Evolutionary conservation across 2,329 filamentous ascomycete species (phyloP).

Genomic region (Xylaria sp.): DNA sequence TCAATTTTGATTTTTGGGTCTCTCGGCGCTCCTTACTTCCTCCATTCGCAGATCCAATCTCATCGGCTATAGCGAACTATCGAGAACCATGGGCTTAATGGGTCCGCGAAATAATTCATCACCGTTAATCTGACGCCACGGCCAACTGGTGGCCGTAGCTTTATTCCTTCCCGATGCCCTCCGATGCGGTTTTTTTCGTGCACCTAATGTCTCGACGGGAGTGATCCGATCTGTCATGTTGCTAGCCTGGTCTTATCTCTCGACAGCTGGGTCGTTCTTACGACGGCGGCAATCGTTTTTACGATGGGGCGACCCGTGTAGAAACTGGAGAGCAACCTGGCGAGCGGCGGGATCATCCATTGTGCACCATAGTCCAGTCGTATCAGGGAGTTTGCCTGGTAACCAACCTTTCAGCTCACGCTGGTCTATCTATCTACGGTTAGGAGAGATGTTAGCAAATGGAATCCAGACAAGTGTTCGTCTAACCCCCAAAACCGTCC

Average conservation of each 20-base stretch:
- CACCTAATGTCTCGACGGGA: background rate
- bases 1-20: no score
- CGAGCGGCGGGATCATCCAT: background rate
- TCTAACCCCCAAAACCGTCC: background rate
- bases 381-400: background rate
- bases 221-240: no score
- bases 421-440: background rate
- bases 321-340: background rate
- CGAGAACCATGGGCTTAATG: background rate
- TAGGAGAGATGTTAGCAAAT: background rate
- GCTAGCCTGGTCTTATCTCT: background rate
- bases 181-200: background rate
- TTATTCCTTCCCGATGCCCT: background rate
- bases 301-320: background rate
- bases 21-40: no score
- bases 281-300: background rate
- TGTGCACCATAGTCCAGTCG: background rate
- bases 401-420: background rate
- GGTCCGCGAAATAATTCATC: background rate
- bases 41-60: background rate
- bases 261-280: background rate
- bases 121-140: background rate
- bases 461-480: background rate
- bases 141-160: background rate
- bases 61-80: background rate